phyloP scores from a whole-genome alignment of 2,329 filamentous ascomycete species.

The Tolypocladium inflatum region DNA sequence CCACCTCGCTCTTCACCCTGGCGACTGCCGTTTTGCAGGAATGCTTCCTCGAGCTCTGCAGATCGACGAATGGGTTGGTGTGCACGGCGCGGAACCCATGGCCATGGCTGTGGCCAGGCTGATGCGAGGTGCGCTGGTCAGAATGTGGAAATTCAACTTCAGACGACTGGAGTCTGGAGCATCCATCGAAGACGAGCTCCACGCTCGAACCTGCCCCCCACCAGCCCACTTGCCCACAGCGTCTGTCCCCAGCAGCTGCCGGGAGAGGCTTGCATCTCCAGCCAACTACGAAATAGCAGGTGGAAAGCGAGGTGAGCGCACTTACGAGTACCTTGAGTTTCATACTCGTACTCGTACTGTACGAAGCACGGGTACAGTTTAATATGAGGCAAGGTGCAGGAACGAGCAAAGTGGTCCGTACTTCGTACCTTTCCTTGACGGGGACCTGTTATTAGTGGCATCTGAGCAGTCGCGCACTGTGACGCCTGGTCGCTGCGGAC shows the following conservation, averaged over 20 bases:
- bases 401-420: not conserved
- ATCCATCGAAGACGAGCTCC: not conserved
- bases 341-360: too few species aligned
- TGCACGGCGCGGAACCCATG: not conserved
- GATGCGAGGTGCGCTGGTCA: not conserved
- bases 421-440: not conserved
- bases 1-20: not conserved
- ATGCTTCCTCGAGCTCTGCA: not conserved
- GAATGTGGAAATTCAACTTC: not conserved
- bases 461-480: not conserved
- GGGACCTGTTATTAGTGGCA: not conserved
- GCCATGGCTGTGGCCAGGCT: not conserved
- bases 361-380: too few species aligned
- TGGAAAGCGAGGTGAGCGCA: not conserved
- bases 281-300: not conserved
- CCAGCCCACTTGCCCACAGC: not conserved
- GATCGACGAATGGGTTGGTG: not conserved
- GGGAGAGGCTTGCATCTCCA: not conserved
- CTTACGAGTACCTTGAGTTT: not conserved
- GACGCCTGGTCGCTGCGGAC: not conserved
- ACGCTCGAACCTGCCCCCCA: not conserved
- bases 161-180: not conserved
- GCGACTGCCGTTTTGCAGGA: not conserved
- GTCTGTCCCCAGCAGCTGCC: not conserved
- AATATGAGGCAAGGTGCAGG: not conserved